These are phyloP conservation scores for Kickxella alabastrina DNA, from an alignment of 192 early-diverging fungal species.

Conservation along the genomic window DNA sequence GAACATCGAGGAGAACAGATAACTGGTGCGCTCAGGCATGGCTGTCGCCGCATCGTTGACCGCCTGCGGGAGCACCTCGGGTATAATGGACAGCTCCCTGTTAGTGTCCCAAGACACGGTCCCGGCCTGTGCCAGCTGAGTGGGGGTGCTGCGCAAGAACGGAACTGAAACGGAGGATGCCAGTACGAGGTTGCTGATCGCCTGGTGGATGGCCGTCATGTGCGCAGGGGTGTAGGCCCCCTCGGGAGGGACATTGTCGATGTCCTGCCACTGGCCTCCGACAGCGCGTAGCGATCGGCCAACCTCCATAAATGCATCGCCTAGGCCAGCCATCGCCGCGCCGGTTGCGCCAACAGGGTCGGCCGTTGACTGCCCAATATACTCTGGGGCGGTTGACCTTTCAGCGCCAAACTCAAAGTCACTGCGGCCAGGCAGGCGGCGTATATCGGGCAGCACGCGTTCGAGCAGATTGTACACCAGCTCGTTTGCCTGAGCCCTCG, in stretches of 20 bases:
- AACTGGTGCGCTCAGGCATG: background rate
- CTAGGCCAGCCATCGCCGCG: conserved; percentile 16
- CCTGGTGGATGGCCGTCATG: conserved; percentile 12
- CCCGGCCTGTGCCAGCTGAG: background rate
- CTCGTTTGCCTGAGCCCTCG: conserved; percentile 36
- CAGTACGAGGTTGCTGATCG: conserved; percentile 11
- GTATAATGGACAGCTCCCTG: background rate
- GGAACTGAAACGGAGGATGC: conserved; percentile 18
- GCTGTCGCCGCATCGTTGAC: background rate
- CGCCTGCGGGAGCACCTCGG: background rate
- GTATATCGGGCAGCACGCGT: conserved; percentile 22
- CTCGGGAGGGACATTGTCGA: background rate
- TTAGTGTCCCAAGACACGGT: background rate
- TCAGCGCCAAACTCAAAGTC: conserved; percentile 12
- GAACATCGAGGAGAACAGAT: background rate
- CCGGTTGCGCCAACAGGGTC: conserved; percentile 16
- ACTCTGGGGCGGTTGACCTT: conserved; percentile 7
- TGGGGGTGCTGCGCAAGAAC: conserved; percentile 17
- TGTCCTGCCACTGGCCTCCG: conserved; percentile 26
- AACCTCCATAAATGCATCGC: conserved; percentile 39
- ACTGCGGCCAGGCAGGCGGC: conserved; percentile 21
- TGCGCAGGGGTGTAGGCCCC: conserved; percentile 8
- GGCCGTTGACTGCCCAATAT: conserved; percentile 10
- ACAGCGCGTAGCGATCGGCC: conserved; percentile 30
- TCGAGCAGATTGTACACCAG: conserved; percentile 26